Percentiles rank a stretch among this genome's conserved stretches.
These are phyloP conservation scores for Pyrenophora graminea DNA, from an alignment of 2,329 filamentous ascomycete species.

Conservation along the genomic window DNA sequence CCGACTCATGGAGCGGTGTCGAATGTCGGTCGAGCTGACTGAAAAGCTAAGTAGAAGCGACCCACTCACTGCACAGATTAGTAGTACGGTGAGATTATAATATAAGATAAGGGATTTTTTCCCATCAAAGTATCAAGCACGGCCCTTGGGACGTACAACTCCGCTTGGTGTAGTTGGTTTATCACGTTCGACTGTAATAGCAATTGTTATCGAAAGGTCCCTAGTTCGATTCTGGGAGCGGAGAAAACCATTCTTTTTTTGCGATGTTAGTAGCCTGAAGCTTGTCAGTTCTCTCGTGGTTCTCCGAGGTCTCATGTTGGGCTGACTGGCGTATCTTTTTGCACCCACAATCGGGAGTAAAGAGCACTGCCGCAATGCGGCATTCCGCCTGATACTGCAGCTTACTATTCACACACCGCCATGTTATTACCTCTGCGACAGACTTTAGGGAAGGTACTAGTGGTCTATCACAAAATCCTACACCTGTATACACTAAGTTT, in stretches of 20 bases:
- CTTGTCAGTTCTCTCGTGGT: too few species aligned
- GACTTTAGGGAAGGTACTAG: too few species aligned
- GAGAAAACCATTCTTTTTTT: slow-evolving; percentile 33
- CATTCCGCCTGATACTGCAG: too few species aligned
- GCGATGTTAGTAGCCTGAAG: background rate
- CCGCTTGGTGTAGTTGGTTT: slow-evolving; percentile 42
- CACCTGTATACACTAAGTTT: background rate
- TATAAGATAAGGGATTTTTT: rapidly evolving
- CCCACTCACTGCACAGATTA: background rate
- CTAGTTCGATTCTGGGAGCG: slow-evolving; percentile 40
- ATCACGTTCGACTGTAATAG: slow-evolving; percentile 46
- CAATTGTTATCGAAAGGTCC: slow-evolving; percentile 42
- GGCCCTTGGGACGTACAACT: slow-evolving; percentile 17
- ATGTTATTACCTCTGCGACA: too few species aligned
- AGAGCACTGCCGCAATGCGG: too few species aligned
- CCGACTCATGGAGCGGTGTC: background rate
- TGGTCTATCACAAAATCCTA: background rate
- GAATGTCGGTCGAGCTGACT: background rate
- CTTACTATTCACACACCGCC: too few species aligned
- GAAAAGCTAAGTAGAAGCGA: background rate
- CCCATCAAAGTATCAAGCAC: slow-evolving; percentile 22
- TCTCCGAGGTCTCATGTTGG: background rate
- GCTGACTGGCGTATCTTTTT: background rate
- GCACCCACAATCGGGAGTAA: background rate
- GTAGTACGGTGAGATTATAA: background rate